Evolutionary conservation across 306 rosid species (phyloP).

Genomic region (Pueraria montana): DNA sequence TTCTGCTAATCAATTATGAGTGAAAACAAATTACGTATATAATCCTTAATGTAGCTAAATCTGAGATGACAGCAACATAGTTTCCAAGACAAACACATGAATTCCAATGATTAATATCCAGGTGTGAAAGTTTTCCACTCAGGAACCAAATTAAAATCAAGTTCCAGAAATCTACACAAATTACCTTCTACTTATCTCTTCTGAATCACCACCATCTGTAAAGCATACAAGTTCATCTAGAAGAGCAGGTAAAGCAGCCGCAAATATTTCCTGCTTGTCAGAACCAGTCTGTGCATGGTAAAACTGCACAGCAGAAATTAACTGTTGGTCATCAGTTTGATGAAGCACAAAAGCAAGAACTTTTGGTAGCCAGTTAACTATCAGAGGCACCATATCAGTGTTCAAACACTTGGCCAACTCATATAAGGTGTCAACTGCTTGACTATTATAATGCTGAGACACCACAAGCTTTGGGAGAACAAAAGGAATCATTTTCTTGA

Average conservation of each 20-base stretch:
- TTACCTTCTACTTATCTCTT: conserved; percentile 86
- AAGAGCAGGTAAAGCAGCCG: conserved; percentile 90
- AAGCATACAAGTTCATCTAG: conserved; percentile 93
- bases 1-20: conserved; percentile 30
- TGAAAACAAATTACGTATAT: conserved; percentile 13
- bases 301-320: conserved; percentile 81
- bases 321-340: conserved; percentile 70
- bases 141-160: conserved; percentile 33
- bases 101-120: conserved; percentile 22
- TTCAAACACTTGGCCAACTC: conserved; percentile 83
- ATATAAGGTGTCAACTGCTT: conserved; percentile 72
- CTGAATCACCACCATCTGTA: conserved; percentile 76
- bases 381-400: conserved; percentile 71
- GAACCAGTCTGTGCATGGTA: conserved; percentile 77
- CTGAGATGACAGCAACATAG: conserved; percentile 23
- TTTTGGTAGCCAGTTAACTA: conserved; percentile 87
- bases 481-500: conserved; percentile 85
- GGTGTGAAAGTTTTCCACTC: conserved; percentile 28
- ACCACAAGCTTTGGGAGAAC: conserved; percentile 94
- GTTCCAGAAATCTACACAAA: conserved; percentile 38
- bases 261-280: conserved; percentile 80
- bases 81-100: conserved; percentile 24
- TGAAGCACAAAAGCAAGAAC: conserved; percentile 94
- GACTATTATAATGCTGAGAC: conserved; percentile 75
- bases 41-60: conserved; percentile 40